Evolutionary conservation across 208 protist species (phyloP).

Genomic region (Trypanosoma cruzi): DNA sequence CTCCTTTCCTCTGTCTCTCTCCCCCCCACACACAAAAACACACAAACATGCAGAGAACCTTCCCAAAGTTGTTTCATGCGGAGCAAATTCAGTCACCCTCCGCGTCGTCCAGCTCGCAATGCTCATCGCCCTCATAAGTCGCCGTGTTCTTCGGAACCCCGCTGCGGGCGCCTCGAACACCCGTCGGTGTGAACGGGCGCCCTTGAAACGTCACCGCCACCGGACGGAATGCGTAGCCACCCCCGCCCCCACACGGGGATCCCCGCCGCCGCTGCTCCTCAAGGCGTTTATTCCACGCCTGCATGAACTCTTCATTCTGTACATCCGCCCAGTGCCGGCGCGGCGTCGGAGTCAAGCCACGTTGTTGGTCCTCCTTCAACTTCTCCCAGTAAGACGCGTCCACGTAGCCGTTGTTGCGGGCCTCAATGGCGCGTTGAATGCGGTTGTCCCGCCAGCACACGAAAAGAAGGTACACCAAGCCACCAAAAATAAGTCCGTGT

Average conservation of each 20-base stretch:
- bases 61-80: not conserved
- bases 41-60: no score
- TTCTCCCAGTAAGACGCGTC: constrained; percentile 20
- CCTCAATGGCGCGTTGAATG: constrained; percentile 36
- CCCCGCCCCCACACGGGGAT: not conserved
- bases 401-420: constrained; percentile 31
- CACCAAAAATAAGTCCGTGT: constrained; percentile 36
- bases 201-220: constrained; percentile 47
- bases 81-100: not conserved
- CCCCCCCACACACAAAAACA: not conserved
- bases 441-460: constrained; percentile 36
- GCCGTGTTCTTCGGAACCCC: constrained; percentile 4
- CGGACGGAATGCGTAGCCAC: constrained; percentile 9
- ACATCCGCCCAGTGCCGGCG: constrained; percentile 23
- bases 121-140: constrained; percentile 21
- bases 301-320: constrained; percentile 23
- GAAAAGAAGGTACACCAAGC: constrained; percentile 35
- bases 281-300: constrained; percentile 23
- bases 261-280: constrained; percentile 3
- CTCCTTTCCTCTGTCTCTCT: not conserved
- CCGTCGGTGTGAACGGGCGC: constrained; percentile 49
- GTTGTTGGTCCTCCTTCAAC: constrained; percentile 7
- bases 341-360: constrained; percentile 6
- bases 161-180: constrained; percentile 34
- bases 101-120: constrained; percentile 24